phyloP scores from a whole-genome alignment of 2,329 filamentous ascomycete genomes.

The Colletotrichum echinochloae region DNA sequence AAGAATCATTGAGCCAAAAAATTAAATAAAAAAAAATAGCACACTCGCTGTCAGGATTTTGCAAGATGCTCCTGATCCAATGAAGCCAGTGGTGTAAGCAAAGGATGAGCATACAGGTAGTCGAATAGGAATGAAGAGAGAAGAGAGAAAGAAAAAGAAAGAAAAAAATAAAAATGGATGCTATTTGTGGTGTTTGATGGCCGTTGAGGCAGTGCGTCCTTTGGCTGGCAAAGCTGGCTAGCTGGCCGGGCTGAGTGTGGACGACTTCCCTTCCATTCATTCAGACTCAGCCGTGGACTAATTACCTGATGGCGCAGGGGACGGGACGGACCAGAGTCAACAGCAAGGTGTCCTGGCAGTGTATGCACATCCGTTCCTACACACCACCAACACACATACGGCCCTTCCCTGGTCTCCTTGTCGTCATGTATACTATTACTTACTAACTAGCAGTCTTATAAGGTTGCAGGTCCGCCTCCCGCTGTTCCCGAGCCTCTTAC shows the following conservation, averaged over 20 bases:
- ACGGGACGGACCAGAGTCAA: constrained; percentile 23
- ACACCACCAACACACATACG: neutral
- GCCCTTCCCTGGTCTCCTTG: neutral
- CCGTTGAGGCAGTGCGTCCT: neutral
- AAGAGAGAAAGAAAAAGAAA: neutral
- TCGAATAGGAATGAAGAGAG: neutral
- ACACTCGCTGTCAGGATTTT: constrained; percentile 15
- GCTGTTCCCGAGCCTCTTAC: constrained; percentile 4
- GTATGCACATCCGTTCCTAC: neutral
- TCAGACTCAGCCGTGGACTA: constrained; percentile 32
- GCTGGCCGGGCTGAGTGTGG: constrained; percentile 8
- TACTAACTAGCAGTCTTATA: constrained; percentile 28
- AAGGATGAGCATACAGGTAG: neutral
- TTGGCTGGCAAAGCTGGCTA: neutral
- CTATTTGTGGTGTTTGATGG: constrained; percentile 21
- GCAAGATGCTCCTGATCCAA: constrained; percentile 3
- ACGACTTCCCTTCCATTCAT: constrained; percentile 23
- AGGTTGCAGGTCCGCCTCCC: constrained; percentile 33
- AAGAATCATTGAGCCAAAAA: neutral
- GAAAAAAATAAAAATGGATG: neutral
- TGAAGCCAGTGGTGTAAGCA: neutral
- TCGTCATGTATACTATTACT: too few relatives aligned
- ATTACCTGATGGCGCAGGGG: constrained; percentile 16
- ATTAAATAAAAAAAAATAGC: too few relatives aligned
- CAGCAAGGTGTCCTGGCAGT: neutral